These are phyloP conservation scores for Alternaria consortialis DNA, from an alignment of 2,329 filamentous ascomycete genomes.

Conservation along the genomic window DNA sequence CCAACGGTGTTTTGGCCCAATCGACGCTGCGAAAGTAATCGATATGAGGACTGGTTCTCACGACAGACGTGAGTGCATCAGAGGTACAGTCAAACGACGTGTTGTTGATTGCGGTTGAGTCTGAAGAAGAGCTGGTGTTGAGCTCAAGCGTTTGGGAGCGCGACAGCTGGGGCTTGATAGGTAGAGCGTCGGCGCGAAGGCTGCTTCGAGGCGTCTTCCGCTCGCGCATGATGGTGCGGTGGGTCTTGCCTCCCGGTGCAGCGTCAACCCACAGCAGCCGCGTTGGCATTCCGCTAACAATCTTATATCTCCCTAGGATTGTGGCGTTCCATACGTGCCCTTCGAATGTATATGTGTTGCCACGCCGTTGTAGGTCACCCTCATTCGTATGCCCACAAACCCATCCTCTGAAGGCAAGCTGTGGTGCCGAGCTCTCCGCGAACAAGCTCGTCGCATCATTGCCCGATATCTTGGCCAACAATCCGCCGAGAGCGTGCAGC, in stretches of 20 bases:
- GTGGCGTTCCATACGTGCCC: constrained; percentile 41
- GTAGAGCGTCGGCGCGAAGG: constrained; percentile 52
- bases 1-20: constrained; percentile 76
- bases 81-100: constrained; percentile 28
- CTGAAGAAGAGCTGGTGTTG: not conserved
- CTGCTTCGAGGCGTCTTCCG: constrained; percentile 55
- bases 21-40: constrained; percentile 73
- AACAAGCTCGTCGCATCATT: constrained; percentile 24
- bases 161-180: constrained; percentile 38
- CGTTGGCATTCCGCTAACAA: constrained; percentile 42
- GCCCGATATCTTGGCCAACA: constrained; percentile 32
- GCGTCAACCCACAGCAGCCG: constrained; percentile 21
- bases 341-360: constrained; percentile 35
- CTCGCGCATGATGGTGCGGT: constrained; percentile 10
- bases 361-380: constrained; percentile 17
- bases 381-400: constrained; percentile 23
- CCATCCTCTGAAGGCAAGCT: constrained; percentile 42
- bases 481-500: constrained; percentile 20
- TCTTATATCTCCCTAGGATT: constrained; percentile 30
- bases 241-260: constrained; percentile 4
- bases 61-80: constrained; percentile 8
- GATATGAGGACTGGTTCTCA: constrained; percentile 61
- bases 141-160: not conserved
- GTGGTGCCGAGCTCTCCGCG: constrained; percentile 20
- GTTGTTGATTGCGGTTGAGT: not conserved